Evolutionary conservation across 2,329 filamentous ascomycete species (phyloP).

Genomic region (Dothistroma septosporum): DNA sequence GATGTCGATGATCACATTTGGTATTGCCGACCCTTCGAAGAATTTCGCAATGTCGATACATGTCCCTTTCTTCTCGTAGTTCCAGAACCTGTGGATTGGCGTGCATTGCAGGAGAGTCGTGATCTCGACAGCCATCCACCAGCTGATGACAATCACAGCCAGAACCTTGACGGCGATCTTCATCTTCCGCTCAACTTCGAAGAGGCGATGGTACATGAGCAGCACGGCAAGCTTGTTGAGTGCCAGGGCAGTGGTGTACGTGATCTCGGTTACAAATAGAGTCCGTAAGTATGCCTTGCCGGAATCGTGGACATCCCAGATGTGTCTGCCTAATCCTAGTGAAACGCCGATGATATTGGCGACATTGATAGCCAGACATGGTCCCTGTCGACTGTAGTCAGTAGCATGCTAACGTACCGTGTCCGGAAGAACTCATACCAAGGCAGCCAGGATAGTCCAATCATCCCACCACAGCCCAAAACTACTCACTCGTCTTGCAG

Average conservation of each 20-base stretch:
- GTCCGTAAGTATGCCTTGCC: slow-evolving; percentile 12
- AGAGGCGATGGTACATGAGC: slow-evolving; percentile 18
- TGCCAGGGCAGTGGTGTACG: slow-evolving; percentile 15
- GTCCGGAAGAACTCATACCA: slow-evolving; percentile 1
- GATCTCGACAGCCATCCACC: slow-evolving; percentile 15
- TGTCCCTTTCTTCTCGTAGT: neutral
- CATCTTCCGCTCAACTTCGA: slow-evolving; percentile 12
- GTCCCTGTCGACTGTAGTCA: slow-evolving; percentile 1
- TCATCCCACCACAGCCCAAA: slow-evolving; percentile 17
- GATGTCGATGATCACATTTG: slow-evolving; percentile 16
- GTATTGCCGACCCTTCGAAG: slow-evolving; percentile 15
- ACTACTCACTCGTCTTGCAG: slow-evolving; percentile 7
- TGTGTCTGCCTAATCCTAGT: slow-evolving; percentile 14
- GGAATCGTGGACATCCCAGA: slow-evolving; percentile 9
- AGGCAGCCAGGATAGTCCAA: slow-evolving; percentile 13
- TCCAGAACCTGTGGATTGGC: slow-evolving; percentile 17
- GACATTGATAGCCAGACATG: slow-evolving; percentile 15
- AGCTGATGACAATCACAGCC: slow-evolving; percentile 11
- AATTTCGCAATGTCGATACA: slow-evolving; percentile 14
- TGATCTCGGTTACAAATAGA: slow-evolving; percentile 13
- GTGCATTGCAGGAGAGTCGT: slow-evolving; percentile 13
- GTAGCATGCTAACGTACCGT: neutral
- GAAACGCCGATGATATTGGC: slow-evolving; percentile 7
- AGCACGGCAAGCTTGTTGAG: slow-evolving; percentile 19
- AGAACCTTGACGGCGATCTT: slow-evolving; percentile 5